Evolutionary conservation across 306 rosid genomes (phyloP), one percentile per base, ranked within the genome.

Genomic region (Sicyos edulis): DNA sequence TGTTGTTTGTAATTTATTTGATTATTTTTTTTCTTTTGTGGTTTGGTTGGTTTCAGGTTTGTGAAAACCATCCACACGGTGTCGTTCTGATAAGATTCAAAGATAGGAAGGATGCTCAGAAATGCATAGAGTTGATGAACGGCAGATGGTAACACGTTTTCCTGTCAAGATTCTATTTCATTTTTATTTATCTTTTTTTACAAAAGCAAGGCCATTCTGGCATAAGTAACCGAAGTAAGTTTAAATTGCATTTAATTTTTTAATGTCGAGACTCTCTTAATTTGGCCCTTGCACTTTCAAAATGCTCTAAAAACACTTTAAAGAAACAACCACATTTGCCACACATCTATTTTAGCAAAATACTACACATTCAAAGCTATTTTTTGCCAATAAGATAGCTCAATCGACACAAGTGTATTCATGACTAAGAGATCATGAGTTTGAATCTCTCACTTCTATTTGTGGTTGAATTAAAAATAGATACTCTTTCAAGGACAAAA

Each of bases 51-150:
- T 8, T 17, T 52, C 75, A 95, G 99, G 89, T 95, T 61, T 95
- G 97, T 61, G 97, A 85, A 83, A 91, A 91, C 84, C 97, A 91
- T 84, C 99, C 96, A n/a, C 95, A 86, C 75, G 99, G 99, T 67
- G 97, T 89, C 78, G 95, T 95, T 79, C 80, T 95, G 85, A 90
- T 91, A 58, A 91, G 78, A 78, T 95, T 86, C 82, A 89, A 91
- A 83, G 99, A 95, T 77, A 80, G 91, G 85, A 89, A 65, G 80
- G 99, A 91, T 84, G 99, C 96, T 82, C 95, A 86, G 57, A 84
- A 82, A 79, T 95, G 99, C 90, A 87, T 93, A 82, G 88, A 91
- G 74, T 51, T 86, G 85, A 95, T 88, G 96, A 81, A 91, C 73
- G 99, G 99, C 80, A 89, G 99, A 91, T 91, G 99, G 97, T 95